These are phyloP conservation scores for Xanthoceras sorbifolium DNA, from an alignment of 345 rosid genomes.

Conservation along the genomic window DNA sequence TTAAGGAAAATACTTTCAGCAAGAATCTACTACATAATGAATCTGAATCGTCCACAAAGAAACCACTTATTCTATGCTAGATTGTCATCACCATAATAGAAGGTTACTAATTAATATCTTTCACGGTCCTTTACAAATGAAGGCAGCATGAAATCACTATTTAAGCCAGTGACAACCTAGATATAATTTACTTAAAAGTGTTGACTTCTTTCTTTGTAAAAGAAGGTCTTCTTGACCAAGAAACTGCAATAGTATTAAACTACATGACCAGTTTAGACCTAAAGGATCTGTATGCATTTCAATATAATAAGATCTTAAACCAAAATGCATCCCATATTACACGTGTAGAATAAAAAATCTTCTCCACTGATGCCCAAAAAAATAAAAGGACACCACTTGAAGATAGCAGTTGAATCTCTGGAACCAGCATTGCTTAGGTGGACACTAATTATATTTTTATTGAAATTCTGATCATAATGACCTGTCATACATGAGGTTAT, in stretches of 20 bases:
- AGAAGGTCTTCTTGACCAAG: not conserved
- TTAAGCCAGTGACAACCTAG: not conserved
- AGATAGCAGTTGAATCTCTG: not conserved
- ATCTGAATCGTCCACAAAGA: not conserved
- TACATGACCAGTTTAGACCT: not conserved
- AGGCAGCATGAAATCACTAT: not conserved
- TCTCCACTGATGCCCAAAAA: not conserved
- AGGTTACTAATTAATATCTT: not conserved
- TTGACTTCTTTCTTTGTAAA: not conserved
- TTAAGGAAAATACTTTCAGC: not conserved
- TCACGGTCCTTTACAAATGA: not conserved
- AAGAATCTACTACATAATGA: not conserved
- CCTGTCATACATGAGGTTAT: not conserved
- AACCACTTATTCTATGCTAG: not conserved
- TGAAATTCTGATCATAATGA: not conserved
- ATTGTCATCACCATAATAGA: not conserved
- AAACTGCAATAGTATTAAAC: not conserved
- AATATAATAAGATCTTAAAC: not conserved
- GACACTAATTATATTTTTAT: not conserved
- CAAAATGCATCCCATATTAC: not conserved
- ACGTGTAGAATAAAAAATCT: not conserved
- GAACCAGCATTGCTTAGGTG: not conserved
- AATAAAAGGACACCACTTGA: not conserved
- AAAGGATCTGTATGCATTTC: not conserved
- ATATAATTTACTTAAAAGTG: not conserved